These are phyloP conservation scores for Lumnitzera littorea DNA, from an alignment of 345 rosid genomes.

Conservation along the genomic window DNA sequence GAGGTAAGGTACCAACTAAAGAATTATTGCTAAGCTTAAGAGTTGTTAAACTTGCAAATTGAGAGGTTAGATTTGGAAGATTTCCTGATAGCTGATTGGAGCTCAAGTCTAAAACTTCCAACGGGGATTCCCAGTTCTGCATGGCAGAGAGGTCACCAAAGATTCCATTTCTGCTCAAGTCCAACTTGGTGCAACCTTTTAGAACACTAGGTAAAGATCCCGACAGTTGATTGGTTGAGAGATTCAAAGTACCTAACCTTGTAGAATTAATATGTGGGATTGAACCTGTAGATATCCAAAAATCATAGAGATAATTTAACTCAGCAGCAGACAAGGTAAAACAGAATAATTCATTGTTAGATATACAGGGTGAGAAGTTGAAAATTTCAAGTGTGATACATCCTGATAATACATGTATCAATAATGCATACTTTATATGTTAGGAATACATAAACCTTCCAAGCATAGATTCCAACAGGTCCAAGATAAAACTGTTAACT, in stretches of 20 bases:
- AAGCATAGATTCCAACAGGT: no score
- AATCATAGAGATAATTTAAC: background rate
- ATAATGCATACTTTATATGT: no score
- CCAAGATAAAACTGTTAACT: no score
- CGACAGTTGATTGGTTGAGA: constrained; percentile 63
- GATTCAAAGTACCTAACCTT: constrained; percentile 56
- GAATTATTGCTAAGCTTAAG: constrained; percentile 62
- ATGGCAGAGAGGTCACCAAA: constrained; percentile 51
- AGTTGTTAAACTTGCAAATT: constrained; percentile 38
- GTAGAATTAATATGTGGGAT: constrained; percentile 51
- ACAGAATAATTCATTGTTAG: background rate
- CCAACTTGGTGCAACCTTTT: constrained; percentile 37
- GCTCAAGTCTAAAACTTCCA: constrained; percentile 75
- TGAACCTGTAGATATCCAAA: constrained; percentile 42
- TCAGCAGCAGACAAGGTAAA: constrained; percentile 2
- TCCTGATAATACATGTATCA: no score
- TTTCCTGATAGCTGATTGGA: constrained; percentile 70
- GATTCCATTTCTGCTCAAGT: constrained; percentile 71
- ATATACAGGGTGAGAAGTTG: no score
- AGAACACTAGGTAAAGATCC: constrained; percentile 56
- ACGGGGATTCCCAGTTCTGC: constrained; percentile 57
- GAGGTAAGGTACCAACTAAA: constrained; percentile 56
- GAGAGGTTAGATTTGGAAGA: constrained; percentile 53
- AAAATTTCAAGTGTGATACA: no score
- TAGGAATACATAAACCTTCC: no score